Evolutionary conservation across 768 basidiomycete species (phyloP), one percentile per base, ranked within the genome.

Genomic region (Lactarius psammicola): DNA sequence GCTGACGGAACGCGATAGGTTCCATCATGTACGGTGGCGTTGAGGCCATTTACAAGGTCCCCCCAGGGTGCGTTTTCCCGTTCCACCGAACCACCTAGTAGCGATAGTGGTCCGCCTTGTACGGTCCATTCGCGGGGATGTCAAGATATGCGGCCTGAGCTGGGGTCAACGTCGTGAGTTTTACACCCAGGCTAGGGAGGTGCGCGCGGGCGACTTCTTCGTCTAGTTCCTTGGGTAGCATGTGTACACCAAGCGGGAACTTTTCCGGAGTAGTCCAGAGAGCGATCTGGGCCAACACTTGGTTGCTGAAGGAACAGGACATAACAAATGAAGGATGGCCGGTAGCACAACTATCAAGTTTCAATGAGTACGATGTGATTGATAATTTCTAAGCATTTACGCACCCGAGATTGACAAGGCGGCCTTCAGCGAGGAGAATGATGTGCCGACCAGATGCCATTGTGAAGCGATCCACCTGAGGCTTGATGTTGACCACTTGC

Each of bases 281-380:
- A 28, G 94, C 95, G 74, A 99, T 98, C 80, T 97, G 95, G 34
- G 96, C 96, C 73, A 99, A 84, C 68, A 95, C 92, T 80, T 99
- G 97, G 85, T 99, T 99, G 76, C 94, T 80, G 84, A 99, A 99
- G 51, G 97, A 99, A 84, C 95, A 98, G 20, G 96, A 98, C 97
- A 99, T 99, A 80, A 99, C 97, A 79, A 95, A 98, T 53, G 96
- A 98, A 40, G 97, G 96, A 80, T 99, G 96, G 64, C 96, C 96
- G 71, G 96, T 98, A 46, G 94, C 96, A 78, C 96, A 98, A 62
- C 89, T 90, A 59, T 55, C 10, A 4, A 69, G 10, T 20, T 23
- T 38, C 31, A 59, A n/a, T 38, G 54, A 51, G 15, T 59, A 57
- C 9, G 15, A 18, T 38, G 42, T 2, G 33, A 5, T 10, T 15